Base-by-base conservation (phyloP, 2,329 filamentous ascomycete genomes). In the Colletotrichum melonis region DNA sequence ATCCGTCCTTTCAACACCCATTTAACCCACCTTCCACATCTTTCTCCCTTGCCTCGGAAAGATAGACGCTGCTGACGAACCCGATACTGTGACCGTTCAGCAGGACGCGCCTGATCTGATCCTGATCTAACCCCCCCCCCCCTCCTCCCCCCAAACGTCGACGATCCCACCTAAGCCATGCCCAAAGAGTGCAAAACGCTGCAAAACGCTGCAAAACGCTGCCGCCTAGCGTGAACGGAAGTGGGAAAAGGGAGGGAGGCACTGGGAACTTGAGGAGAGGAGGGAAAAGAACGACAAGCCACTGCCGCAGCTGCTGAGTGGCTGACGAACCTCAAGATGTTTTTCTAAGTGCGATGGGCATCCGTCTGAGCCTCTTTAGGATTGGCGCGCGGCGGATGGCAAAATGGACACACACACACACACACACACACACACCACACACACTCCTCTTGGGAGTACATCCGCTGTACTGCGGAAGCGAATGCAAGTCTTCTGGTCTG, bases 291-390 rank as follows among this genome's bases (percentile, higher is more conserved):
- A 16, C 22, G 19, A 35, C 28, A 72, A 72, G 69, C 69, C 69
- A 62, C 69, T 57, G 63, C 69, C 52, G 63, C 69, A 67, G 64
- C 63, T 72, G 69, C 69, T 67, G 68, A 62, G 56, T 67, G 68
- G 69, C 63, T 59, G 30, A 56, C 46, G 24, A 52, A 35, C 26
- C 38, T 28, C 35, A 4, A 46, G 58, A 12, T 30, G 58, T 30
- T 5, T 28, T 6, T 54, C 19, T 9, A 35, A 66, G 62, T 19
- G 46, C 58, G 52, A 63, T 57, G 49, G 28, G n/a, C 60, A 38
- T 11, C 28, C 52, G 28, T 65, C 60, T 59, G 54, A 59, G 60
- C 60, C 67, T 46, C 54, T 63, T 67, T 54, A 35, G 67, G 70
- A 46, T 60, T 64, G 66, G 66, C 55, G 46, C 32, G 63, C 69